Evolutionary conservation across 768 basidiomycete genomes (phyloP), one percentile per base, ranked within the genome.

Genomic region (Termitomyces sp.): DNA sequence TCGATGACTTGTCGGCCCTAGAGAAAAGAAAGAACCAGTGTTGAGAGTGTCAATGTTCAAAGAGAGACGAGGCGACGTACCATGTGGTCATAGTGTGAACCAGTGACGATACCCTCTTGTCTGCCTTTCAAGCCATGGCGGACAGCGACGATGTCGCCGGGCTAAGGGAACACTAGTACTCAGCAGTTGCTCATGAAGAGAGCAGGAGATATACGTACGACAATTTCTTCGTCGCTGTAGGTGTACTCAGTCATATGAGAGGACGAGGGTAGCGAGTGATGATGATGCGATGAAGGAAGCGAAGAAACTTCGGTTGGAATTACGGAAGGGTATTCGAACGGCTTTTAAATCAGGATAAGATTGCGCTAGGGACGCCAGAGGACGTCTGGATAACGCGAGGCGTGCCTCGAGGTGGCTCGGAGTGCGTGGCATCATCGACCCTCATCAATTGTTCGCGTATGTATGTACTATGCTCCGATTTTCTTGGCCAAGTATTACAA

Each of bases 1-100:
- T 92, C 89, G 63, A 94, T 76, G 66, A 93, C 81, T 76, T 91
- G 89, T 59, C 91, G 88, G 57, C 91, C 92, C 92, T 94, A 55
- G 11, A 58, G 33, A 32, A 42, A 13, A 24, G 45, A 18, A 50
- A 50, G 50, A 39, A 36, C 20, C 64, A 61, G 36, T 58, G 57
- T 54, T 50, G 51, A 39, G 55, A 39, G 22, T 13, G 13, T 28
- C 32, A 24, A 8, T 0, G 15, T 42, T 11, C 3, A 39, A 12
- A 24, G 12, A 12, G 12, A 24, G 53, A 13, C 15, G 16, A 18
- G 18, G 36, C 33, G 60, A 80, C 89, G 66, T 73, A 92, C 91
- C 57, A 79, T 74, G 65, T 80, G 77, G 82, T 94, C 92, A 60
- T 83, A 67, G 75, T 90, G 86, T 38, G 89, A 83, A 44, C 91